Evolutionary conservation across 2,329 filamentous ascomycete genomes (phyloP).

Genomic region (Magnaporthiopsis incrustans): DNA sequence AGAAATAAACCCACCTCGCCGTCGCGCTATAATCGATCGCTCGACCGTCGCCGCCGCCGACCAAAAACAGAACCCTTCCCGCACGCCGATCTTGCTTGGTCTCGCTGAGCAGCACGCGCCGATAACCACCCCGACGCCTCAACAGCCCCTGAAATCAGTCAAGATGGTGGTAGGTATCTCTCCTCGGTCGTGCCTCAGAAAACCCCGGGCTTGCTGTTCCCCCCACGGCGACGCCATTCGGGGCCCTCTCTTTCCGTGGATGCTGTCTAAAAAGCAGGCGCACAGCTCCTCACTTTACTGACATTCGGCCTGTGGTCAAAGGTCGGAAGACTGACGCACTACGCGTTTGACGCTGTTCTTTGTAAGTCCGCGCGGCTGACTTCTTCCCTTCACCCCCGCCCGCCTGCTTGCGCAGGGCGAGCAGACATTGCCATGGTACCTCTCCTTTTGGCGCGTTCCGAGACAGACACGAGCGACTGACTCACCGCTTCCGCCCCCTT

Average conservation of each 20-base stretch:
- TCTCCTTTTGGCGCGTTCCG: neutral
- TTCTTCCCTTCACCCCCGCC: too few species aligned
- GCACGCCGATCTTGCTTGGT: neutral
- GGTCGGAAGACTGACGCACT: slow-evolving; percentile 89
- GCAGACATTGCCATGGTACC: neutral
- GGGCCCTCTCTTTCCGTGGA: slow-evolving; percentile 9
- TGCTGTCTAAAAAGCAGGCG: slow-evolving; percentile 30
- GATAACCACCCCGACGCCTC: neutral
- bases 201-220: slow-evolving; percentile 8
- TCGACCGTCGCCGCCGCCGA: neutral
- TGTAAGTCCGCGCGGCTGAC: slow-evolving; percentile 43
- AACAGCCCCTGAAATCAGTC: neutral
- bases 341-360: slow-evolving; percentile 91
- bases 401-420: neutral
- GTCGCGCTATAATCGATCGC: too few species aligned
- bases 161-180: slow-evolving; percentile 15
- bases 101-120: neutral
- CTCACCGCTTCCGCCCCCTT: neutral
- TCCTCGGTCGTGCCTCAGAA: slow-evolving; percentile 9
- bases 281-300: slow-evolving; percentile 58
- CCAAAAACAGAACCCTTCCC: neutral
- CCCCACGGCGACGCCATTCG: neutral
- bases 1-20: neutral
- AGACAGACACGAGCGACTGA: neutral
- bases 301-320: slow-evolving; percentile 63